Conservation (phyloP, 345 rosid genomes). For the Ceriops decandra region DNA sequence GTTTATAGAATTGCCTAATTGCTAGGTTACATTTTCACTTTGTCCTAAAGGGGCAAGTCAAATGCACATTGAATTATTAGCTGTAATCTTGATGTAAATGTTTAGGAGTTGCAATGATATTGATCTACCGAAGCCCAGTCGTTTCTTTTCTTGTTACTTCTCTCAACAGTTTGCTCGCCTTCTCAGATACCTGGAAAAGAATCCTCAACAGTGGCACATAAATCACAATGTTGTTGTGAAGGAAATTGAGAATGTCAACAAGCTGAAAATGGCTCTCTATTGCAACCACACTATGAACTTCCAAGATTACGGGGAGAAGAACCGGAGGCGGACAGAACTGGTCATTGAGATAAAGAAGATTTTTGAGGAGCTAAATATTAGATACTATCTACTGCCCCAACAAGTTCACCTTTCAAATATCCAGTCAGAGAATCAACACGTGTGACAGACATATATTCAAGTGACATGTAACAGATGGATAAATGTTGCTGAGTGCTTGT, state of each 20-base stretch:
- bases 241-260: conserved; percentile 29
- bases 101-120: neutral
- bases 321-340: conserved; percentile 21
- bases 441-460: conserved; percentile 8
- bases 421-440: conserved; percentile 17
- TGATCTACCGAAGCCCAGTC: neutral
- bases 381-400: conserved; percentile 25
- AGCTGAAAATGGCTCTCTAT: conserved; percentile 27
- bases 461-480: too few species aligned
- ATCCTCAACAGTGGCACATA: conserved; percentile 28
- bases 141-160: neutral
- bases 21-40: neutral
- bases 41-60: neutral
- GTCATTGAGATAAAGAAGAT: conserved; percentile 23
- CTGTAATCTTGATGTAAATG: too few species aligned
- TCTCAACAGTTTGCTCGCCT: neutral
- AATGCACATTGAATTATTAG: neutral
- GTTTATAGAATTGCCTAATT: neutral
- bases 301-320: conserved; percentile 28
- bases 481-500: neutral
- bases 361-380: conserved; percentile 25
- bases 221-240: conserved; percentile 25
- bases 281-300: conserved; percentile 30
- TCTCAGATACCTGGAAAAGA: conserved; percentile 22
- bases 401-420: conserved; percentile 16